These are phyloP conservation scores for Pachyrhizus erosus DNA, from an alignment of 306 rosid genomes.

Conservation along the genomic window DNA sequence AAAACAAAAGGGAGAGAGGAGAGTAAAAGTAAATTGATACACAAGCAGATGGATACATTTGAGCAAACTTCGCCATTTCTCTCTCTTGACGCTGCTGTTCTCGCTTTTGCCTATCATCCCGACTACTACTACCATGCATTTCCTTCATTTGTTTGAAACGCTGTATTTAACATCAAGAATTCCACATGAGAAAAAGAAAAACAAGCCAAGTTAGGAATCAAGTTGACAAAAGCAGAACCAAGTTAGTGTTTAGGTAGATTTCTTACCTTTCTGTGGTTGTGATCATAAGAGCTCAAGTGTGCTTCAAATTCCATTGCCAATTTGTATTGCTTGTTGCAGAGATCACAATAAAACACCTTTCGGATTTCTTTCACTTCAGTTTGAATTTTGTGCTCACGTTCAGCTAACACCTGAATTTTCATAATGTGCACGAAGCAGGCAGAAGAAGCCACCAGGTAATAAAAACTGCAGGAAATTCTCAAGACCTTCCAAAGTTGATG, in stretches of 20 bases:
- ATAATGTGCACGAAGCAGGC: conserved; percentile 99
- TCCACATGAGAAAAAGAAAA: conserved; percentile 14
- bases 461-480: conserved; percentile 99
- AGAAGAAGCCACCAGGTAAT: conserved; percentile 99
- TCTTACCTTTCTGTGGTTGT: conserved; percentile 91
- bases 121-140: conserved; percentile 89
- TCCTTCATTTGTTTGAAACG: conserved; percentile 97
- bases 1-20: background rate
- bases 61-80: conserved; percentile 90
- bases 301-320: conserved; percentile 96
- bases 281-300: conserved; percentile 95
- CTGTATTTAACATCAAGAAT: conserved; percentile 53
- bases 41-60: conserved; percentile 58
- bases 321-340: conserved; percentile 98
- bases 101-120: conserved; percentile 92
- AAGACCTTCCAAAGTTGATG: conserved; percentile 98
- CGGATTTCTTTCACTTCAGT: conserved; percentile 92
- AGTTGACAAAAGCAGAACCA: conserved; percentile 13
- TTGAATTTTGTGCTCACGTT: conserved; percentile 97
- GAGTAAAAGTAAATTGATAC: background rate
- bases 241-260: conserved; percentile 14
- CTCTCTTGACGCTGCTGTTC: conserved; percentile 93
- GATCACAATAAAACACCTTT: conserved; percentile 95
- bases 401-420: conserved; percentile 99
- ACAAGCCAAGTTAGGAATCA: background rate